These are phyloP conservation scores for Amanita fuliginea DNA, from an alignment of 768 basidiomycete genomes.

Conservation along the genomic window DNA sequence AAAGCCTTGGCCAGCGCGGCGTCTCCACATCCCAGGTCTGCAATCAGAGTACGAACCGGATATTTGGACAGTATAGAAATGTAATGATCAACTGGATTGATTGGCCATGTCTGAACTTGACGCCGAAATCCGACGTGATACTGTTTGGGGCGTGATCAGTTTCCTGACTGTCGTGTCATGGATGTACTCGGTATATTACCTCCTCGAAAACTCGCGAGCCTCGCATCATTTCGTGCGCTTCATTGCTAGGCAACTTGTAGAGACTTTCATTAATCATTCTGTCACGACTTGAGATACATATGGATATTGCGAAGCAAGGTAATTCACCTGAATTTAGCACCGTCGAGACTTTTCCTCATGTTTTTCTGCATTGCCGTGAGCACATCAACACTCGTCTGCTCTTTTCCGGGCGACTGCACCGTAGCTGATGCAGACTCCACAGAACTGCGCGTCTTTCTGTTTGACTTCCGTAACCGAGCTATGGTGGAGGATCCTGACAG, in stretches of 20 bases:
- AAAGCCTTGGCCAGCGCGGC: conserved; percentile 76
- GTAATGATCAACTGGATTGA: conserved; percentile 85
- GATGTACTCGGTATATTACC: conserved; percentile 28
- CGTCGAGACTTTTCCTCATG: conserved; percentile 74
- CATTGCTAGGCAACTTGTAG: conserved; percentile 74
- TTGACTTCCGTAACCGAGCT: conserved; percentile 9
- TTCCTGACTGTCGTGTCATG: neutral
- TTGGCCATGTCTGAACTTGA: conserved; percentile 90
- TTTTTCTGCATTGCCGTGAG: conserved; percentile 66
- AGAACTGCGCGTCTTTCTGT: conserved; percentile 8
- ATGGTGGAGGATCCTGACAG: conserved; percentile 6
- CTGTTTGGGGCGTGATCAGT: conserved; percentile 27
- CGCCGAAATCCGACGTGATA: conserved; percentile 89
- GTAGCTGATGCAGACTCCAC: conserved; percentile 5
- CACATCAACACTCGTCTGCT: conserved; percentile 9
- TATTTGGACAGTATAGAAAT: conserved; percentile 52
- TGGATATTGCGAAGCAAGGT: neutral
- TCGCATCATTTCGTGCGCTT: conserved; percentile 74
- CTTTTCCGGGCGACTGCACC: conserved; percentile 5
- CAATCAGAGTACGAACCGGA: conserved; percentile 63
- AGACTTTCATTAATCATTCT: conserved; percentile 89
- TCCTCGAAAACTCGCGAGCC: conserved; percentile 78
- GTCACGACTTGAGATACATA: neutral
- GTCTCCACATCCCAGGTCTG: conserved; percentile 93
- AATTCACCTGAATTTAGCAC: conserved; percentile 83